These are phyloP conservation scores for Raddia distichophylla DNA, from an alignment of 176 grass and related monocot species.

Conservation along the genomic window DNA sequence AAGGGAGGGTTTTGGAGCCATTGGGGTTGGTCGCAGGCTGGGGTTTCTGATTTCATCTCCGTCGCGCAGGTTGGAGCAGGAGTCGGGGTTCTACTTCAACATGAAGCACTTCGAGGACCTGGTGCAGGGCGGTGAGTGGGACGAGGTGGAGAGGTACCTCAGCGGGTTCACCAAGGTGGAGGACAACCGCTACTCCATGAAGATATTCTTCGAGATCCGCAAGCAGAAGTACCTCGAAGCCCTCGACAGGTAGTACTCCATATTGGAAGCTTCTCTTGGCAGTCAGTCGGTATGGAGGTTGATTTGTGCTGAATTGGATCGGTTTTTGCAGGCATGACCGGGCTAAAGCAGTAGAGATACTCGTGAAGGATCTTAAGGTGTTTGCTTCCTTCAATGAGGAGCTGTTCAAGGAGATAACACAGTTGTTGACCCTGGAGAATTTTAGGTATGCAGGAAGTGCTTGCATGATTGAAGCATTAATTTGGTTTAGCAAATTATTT, in stretches of 20 bases:
- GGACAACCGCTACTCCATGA: slow-evolving; percentile 99
- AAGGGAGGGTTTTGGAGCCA: neutral
- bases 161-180: slow-evolving; percentile 99
- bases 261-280: slow-evolving; percentile 12
- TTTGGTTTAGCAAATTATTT: slow-evolving; percentile 31
- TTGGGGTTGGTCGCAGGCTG: slow-evolving; percentile 9
- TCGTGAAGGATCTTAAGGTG: slow-evolving; percentile 98
- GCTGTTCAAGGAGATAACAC: slow-evolving; percentile 99
- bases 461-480: slow-evolving; percentile 11
- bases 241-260: slow-evolving; percentile 72
- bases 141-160: slow-evolving; percentile 98
- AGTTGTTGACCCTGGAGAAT: slow-evolving; percentile 97
- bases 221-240: slow-evolving; percentile 99
- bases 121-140: slow-evolving; percentile 97
- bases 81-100: slow-evolving; percentile 99
- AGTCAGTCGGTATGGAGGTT: neutral
- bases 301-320: slow-evolving; percentile 25
- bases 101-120: slow-evolving; percentile 99
- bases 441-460: slow-evolving; percentile 58
- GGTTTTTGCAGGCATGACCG: slow-evolving; percentile 79
- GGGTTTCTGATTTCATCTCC: slow-evolving; percentile 15
- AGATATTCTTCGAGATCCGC: slow-evolving; percentile 99
- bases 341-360: slow-evolving; percentile 95
- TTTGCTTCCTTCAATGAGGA: slow-evolving; percentile 99
- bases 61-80: slow-evolving; percentile 83